phyloP scores from a whole-genome alignment of 2,329 filamentous ascomycete species.

The Aureobasidium sp. region DNA sequence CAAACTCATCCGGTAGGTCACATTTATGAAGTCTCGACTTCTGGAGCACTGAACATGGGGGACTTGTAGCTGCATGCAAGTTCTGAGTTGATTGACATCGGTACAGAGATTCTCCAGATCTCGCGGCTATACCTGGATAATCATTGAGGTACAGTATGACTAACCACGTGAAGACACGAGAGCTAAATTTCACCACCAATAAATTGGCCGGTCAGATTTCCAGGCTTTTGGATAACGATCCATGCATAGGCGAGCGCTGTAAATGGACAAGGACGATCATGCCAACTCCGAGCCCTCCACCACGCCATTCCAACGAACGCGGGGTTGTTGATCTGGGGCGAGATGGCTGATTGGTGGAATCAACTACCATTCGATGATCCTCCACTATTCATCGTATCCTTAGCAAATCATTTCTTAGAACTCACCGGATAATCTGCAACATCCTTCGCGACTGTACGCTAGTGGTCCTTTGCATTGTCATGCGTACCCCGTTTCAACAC shows the following conservation, averaged over 20 bases:
- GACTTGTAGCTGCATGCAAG: too few relatives aligned
- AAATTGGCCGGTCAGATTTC: background rate
- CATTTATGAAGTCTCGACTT: too few relatives aligned
- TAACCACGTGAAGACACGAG: background rate
- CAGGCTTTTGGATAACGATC: background rate
- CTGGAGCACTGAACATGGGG: too few relatives aligned
- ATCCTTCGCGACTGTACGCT: background rate
- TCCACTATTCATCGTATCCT: background rate
- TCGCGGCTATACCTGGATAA: constrained; percentile 6
- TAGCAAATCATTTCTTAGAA: constrained; percentile 2
- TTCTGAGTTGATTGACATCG: background rate
- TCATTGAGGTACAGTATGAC: background rate
- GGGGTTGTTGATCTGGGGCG: constrained; percentile 1
- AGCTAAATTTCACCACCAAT: constrained; percentile 6
- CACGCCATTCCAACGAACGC: background rate
- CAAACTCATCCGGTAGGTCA: too few relatives aligned
- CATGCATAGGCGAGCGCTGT: constrained; percentile 3
- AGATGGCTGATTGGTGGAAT: constrained; percentile 9
- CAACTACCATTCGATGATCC: background rate
- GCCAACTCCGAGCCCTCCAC: background rate
- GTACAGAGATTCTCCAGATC: background rate
- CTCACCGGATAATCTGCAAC: background rate
- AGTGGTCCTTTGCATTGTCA: background rate
- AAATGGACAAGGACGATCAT: background rate
- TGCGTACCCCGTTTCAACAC: background rate